Base-by-base conservation (phyloP, 352 stramenopile genomes). In the Phytopythium delawarense region DNA sequence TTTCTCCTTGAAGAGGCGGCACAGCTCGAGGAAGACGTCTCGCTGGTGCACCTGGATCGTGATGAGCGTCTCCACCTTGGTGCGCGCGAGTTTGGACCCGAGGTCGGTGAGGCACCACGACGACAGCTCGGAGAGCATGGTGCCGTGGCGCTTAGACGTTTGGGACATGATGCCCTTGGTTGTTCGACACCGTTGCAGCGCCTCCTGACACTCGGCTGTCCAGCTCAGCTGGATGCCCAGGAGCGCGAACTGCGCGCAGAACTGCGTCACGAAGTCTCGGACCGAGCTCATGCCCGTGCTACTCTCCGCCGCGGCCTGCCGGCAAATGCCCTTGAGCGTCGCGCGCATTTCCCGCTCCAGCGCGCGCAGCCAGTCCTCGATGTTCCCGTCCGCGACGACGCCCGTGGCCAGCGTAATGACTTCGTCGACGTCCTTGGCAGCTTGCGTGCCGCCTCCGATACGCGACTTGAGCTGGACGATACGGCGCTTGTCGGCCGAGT, bases 41-140 rank as follows among this genome's bases (percentile, higher is more conserved):
- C 88, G 80, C 30, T 96, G 88, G 46, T 96, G 88, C 5, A 96
- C 84, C 72, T 98, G 93, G 57, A 98, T 97, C 8, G 93, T 98
- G 49, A 98, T 93, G 9, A 98, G 71, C 18, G 92, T 98, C 63
- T 98, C 92, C 4, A 98, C 89, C 78, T 98, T 98, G 4, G 81
- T 96, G 1, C 93, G 88, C 20, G 88, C 96, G 61, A 97, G 89
- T 54, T 96, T 97, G 13, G 88, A 92, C 0, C 86, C 85, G 5
- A 98, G 66, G 59, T 97, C 90, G 6, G 84, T 87, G 21, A 97
- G 69, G 62, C 92, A 98, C 92, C 92, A 98, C 0, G 78, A 92
- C 18, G 87, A 97, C 9, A 98, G 67, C 68, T 97, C 91, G 3
- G 84, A 89, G 18, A 98, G 67, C 58, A 97, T 84, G 0, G 74